Conservation (phyloP, 495 filamentous ascomycete genomes). For the Penicillium alfredii region DNA sequence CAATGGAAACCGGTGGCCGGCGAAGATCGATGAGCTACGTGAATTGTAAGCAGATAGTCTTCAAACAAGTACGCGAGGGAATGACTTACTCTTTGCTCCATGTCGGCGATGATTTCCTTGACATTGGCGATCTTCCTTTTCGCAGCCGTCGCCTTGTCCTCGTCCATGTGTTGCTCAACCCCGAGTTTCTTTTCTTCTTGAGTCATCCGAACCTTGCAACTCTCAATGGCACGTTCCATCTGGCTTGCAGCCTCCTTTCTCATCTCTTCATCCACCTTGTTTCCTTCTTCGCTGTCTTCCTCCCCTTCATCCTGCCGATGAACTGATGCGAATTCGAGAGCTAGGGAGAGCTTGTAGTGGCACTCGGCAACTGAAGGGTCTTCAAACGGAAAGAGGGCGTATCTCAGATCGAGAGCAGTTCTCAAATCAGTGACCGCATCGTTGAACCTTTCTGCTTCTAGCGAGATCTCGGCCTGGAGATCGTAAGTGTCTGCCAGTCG, state of each 20-base stretch:
- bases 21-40: slow-evolving; percentile 67
- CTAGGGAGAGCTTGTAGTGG: slow-evolving; percentile 91
- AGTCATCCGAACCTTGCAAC: slow-evolving; percentile 66
- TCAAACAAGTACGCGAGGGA: not conserved
- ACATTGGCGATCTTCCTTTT: slow-evolving; percentile 70
- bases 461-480: slow-evolving; percentile 84
- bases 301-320: slow-evolving; percentile 51
- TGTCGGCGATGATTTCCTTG: slow-evolving; percentile 79
- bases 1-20: slow-evolving; percentile 61
- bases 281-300: slow-evolving; percentile 23
- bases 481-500: slow-evolving; percentile 86
- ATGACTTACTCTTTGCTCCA: slow-evolving; percentile 68
- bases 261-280: slow-evolving; percentile 56
- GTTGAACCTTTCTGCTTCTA: slow-evolving; percentile 85
- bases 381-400: slow-evolving; percentile 67
- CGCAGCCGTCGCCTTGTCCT: slow-evolving; percentile 46
- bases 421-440: slow-evolving; percentile 75
- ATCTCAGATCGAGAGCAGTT: slow-evolving; percentile 67
- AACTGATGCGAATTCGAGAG: slow-evolving; percentile 87
- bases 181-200: slow-evolving; percentile 64
- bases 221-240: slow-evolving; percentile 76
- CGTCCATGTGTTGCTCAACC: slow-evolving; percentile 45
- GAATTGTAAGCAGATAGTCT: slow-evolving; percentile 15
- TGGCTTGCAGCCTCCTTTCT: slow-evolving; percentile 69
- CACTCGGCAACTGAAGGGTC: slow-evolving; percentile 85